Percentiles rank a stretch among this genome's conserved stretches.
These are phyloP conservation scores for Ophiorrhiza pumila DNA, from an alignment of 257 asterid species.

Conservation along the genomic window DNA sequence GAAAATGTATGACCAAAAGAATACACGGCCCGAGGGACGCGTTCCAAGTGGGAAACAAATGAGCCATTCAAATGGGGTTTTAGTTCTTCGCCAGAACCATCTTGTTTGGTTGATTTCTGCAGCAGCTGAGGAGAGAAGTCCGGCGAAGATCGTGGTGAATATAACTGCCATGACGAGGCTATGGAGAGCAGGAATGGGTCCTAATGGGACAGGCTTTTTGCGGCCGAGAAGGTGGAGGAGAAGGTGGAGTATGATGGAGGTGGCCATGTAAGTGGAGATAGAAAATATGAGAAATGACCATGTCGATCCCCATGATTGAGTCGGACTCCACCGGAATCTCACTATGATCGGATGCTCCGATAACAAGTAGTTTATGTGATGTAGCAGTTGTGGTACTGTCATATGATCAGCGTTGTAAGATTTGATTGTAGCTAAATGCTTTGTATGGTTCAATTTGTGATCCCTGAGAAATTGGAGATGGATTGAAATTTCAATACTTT, in stretches of 20 bases:
- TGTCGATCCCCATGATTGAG: conserved; percentile 55
- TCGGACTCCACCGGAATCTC: conserved; percentile 72
- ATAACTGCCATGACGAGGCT: conserved; percentile 49
- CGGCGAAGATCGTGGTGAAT: conserved; percentile 49
- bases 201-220: conserved; percentile 49
- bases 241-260: conserved; percentile 48
- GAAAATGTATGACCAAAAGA: conserved; percentile 77
- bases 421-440: background rate
- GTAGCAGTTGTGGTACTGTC: background rate
- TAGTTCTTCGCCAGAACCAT: conserved; percentile 74
- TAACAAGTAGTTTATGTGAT: conserved; percentile 32
- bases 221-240: conserved; percentile 55
- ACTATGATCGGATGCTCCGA: conserved; percentile 58
- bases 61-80: conserved; percentile 73
- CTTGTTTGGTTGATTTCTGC: conserved; percentile 76
- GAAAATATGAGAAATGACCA: conserved; percentile 70
- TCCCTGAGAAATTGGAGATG: background rate
- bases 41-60: conserved; percentile 86
- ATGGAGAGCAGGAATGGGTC: conserved; percentile 66
- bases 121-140: conserved; percentile 54
- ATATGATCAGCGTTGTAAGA: background rate
- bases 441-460: background rate
- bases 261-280: conserved; percentile 44
- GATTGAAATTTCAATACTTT: background rate
- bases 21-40: conserved; percentile 75